Base-by-base conservation (phyloP, 2,329 filamentous ascomycete genomes). In the Macrophomina pseudophaseolina region DNA sequence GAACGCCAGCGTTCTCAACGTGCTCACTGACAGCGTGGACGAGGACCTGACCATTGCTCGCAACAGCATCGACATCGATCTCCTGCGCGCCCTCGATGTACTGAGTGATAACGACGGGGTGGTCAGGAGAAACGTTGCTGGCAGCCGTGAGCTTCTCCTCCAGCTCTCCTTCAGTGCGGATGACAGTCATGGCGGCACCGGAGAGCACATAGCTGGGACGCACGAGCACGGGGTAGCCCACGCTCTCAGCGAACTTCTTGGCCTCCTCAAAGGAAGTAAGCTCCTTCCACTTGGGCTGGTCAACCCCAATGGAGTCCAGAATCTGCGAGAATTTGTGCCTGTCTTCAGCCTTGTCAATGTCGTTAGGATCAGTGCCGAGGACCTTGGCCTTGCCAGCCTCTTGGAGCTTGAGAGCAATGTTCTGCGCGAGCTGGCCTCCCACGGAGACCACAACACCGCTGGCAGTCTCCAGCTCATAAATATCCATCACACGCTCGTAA, bases 301-400 rank as follows among this genome's bases (percentile, higher is more conserved):
- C 94, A 66, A 99, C 89, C 68, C 94, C 94, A 73, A 98, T 97
- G 79, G 92, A 96, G 80, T 99, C 95, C 53, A 99, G 86, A 70
- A 98, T 98, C 74, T 94, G 91, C 28, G 94, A 97, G 85, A 99
- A 99, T 81, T 99, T 98, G 80, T 98, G 94, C 76, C 95, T 89
- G 79, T 99, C 94, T 81, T 99, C 95, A 54, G 95, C 95, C 84
- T 94, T 96, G 86, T 99, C 95, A 71, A 99, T 99, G 75, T 98
- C 93, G 75, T 89, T 86, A 44, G 95, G 95, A 74, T 98, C 88
- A 0, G 95, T 99, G 73, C 95, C 95, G 7, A 99, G 88, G 65
- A 99, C 88, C 69, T 93, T 94, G 67, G 94, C 94, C 67, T 91
- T 90, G 64, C 95, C 95, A 62, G 88, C 90, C 78, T 98, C 93